Evolutionary conservation across 257 asterid genomes (phyloP).

Genomic region (Verbascum thapsus): DNA sequence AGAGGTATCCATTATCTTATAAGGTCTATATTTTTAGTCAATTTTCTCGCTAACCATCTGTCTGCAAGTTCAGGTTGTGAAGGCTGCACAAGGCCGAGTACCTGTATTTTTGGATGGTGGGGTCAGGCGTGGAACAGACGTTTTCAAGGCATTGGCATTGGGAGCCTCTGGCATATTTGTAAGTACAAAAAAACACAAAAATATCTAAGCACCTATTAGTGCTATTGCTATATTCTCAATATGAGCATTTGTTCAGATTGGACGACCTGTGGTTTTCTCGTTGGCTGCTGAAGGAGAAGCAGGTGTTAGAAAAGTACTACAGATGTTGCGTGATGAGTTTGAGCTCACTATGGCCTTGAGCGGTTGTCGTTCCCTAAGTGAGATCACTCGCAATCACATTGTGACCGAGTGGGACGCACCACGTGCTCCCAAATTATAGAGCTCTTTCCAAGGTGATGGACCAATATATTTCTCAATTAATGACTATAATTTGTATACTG

Average conservation of each 20-base stretch:
- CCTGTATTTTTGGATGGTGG: constrained; percentile 81
- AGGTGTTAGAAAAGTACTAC: constrained; percentile 58
- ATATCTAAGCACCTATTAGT: neutral
- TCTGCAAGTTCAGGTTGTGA: constrained; percentile 52
- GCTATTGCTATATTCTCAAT: too few relatives aligned
- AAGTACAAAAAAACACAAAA: constrained; percentile 42
- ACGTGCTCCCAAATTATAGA: constrained; percentile 49
- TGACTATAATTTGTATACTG: constrained; percentile 31
- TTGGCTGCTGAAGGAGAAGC: constrained; percentile 73
- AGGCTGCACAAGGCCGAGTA: constrained; percentile 67
- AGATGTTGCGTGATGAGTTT: constrained; percentile 63
- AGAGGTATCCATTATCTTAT: constrained; percentile 40
- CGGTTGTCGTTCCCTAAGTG: constrained; percentile 56
- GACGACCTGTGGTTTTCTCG: constrained; percentile 64
- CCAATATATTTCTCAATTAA: constrained; percentile 20
- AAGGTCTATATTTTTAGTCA: neutral
- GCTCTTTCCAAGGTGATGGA: constrained; percentile 25
- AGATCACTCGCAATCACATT: constrained; percentile 62
- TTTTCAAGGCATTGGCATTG: constrained; percentile 68
- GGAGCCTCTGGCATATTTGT: constrained; percentile 76
- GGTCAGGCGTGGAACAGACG: constrained; percentile 71
- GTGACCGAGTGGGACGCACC: constrained; percentile 58
- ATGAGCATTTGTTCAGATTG: too few relatives aligned
- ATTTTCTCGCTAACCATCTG: neutral
- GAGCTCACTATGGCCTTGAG: constrained; percentile 76